Percentiles rank a stretch among this genome's conserved stretches.
Conservation (phyloP, 2,329 filamentous ascomycete genomes). For the Anisogramma anomala region DNA sequence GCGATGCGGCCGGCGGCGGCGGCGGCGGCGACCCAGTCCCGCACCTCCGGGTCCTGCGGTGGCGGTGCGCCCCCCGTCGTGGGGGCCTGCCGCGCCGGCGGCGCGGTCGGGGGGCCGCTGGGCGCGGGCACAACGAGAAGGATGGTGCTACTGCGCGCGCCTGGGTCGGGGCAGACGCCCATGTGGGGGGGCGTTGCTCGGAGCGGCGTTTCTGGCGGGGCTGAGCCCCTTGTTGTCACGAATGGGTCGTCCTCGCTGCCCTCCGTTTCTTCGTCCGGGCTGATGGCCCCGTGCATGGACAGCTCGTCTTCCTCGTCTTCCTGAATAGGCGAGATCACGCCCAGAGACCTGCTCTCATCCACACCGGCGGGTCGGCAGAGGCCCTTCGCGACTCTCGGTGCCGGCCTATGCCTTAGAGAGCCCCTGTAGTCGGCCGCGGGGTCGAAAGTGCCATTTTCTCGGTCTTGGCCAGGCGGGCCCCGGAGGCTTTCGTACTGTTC, state of each 20-base stretch:
- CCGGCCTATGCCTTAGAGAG: slow-evolving; percentile 20
- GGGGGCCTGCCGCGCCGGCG: slow-evolving; percentile 6
- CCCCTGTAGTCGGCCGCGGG: slow-evolving; percentile 12
- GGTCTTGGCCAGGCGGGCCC: slow-evolving; percentile 17
- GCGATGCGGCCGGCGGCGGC: slow-evolving; percentile 36
- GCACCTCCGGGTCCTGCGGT: slow-evolving; percentile 39
- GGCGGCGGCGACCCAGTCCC: slow-evolving; percentile 46
- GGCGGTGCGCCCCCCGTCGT: slow-evolving; percentile 10
- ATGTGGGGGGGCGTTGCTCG: slow-evolving; percentile 15
- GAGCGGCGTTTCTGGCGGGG: too few species aligned
- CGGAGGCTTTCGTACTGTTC: slow-evolving; percentile 39
- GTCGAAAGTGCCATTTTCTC: slow-evolving; percentile 30
- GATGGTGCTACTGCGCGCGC: slow-evolving; percentile 7
- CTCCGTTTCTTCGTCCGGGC: slow-evolving; percentile 15
- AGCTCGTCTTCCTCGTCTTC: slow-evolving; percentile 45
- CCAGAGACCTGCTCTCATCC: slow-evolving; percentile 19
- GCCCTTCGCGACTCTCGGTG: slow-evolving; percentile 23
- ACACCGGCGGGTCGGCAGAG: slow-evolving; percentile 26
- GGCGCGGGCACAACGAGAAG: slow-evolving; percentile 26
- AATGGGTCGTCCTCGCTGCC: slow-evolving; percentile 34
- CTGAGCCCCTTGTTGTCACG: slow-evolving; percentile 32
- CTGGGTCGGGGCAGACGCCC: slow-evolving; percentile 12
- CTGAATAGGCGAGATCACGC: slow-evolving; percentile 44
- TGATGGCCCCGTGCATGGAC: slow-evolving; percentile 17
- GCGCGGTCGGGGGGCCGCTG: slow-evolving; percentile 19